Percentiles rank a stretch among this genome's conserved stretches.
Conservation (phyloP, 345 rosid species). For the Cardiospermum halicacabum region DNA sequence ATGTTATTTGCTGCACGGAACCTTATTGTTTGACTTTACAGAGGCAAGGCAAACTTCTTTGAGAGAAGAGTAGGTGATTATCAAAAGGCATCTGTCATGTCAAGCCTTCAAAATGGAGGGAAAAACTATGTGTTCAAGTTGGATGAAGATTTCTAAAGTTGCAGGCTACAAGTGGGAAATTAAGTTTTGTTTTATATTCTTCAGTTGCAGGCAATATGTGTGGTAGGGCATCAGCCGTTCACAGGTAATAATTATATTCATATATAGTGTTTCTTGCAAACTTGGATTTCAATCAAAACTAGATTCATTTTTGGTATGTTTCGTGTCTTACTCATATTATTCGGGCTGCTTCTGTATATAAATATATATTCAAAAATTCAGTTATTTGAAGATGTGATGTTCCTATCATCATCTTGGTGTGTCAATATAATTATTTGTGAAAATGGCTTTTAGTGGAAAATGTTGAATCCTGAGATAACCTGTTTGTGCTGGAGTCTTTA, state of each 20-base stretch:
- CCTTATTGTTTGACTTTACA: conserved; percentile 25
- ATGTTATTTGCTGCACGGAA: background rate
- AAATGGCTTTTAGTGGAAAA: background rate
- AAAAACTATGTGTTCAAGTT: conserved; percentile 60
- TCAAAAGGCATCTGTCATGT: conserved; percentile 91
- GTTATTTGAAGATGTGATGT: conserved; percentile 5
- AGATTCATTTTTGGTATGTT: conserved; percentile 6
- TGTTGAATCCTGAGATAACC: background rate
- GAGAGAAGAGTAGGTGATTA: conserved; percentile 91
- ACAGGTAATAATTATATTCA: background rate
- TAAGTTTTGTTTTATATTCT: conserved; percentile 9
- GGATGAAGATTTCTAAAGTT: conserved; percentile 60
- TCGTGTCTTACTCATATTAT: background rate
- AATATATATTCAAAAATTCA: background rate
- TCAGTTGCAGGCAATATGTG: conserved; percentile 4
- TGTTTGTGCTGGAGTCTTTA: background rate
- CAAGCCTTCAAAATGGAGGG: conserved; percentile 59
- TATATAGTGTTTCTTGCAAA: background rate
- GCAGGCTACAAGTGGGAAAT: background rate
- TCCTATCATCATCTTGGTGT: background rate
- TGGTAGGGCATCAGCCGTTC: conserved; percentile 3
- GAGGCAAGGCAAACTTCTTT: conserved; percentile 83
- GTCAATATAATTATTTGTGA: background rate
- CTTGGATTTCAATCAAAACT: background rate
- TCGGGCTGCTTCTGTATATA: background rate